Base-by-base conservation (phyloP, 78 protist species). In the Planoprotostelium fungivorum region DNA sequence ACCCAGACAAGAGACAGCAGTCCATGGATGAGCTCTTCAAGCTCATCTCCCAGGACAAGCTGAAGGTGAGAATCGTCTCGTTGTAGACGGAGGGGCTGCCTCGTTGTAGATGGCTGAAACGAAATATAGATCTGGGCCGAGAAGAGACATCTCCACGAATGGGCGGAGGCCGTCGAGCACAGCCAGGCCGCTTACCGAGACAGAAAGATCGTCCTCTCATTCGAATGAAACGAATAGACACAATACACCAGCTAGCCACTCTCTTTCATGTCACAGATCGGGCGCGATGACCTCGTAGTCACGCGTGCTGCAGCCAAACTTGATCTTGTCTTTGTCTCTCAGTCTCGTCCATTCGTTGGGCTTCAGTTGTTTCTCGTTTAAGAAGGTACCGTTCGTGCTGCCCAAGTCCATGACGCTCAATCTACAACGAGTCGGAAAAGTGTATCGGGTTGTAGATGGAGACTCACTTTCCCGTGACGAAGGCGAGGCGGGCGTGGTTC, bases 231-330 rank as follows among this genome's bases (percentile, higher is more conserved):
- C 73, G 31, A 51, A 16, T 25, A 51, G 16, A 51, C 16, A 25
- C 73, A 51, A 51, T 51, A 51, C n/a, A n/a, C n/a, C n/a, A n/a
- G n/a, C n/a, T n/a, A n/a, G n/a, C n/a, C n/a, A n/a, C n/a, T n/a
- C n/a, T n/a, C n/a, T n/a, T n/a, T n/a, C n/a, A n/a, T n/a, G n/a
- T n/a, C n/a, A n/a, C n/a, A n/a, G n/a, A n/a, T n/a, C n/a, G n/a
- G 73, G 73, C 73, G 73, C 73, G 73, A 51, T 16, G 31, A 16
- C 73, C 73, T 51, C 35, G 84, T 92, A 92, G 37, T 88, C 90
- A 84, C 94, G 63, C n/a, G 88, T 88, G 51, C 94, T 92, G 23
- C 63, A 91, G 87, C 94, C 94, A 88, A 92, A 92, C 39, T 88
- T 37, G 38, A 92, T 92, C 31, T 29, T 51, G 84, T 92, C 94